These are phyloP conservation scores for Gastrodia elata DNA, from an alignment of 106 monocot species.

Conservation along the genomic window DNA sequence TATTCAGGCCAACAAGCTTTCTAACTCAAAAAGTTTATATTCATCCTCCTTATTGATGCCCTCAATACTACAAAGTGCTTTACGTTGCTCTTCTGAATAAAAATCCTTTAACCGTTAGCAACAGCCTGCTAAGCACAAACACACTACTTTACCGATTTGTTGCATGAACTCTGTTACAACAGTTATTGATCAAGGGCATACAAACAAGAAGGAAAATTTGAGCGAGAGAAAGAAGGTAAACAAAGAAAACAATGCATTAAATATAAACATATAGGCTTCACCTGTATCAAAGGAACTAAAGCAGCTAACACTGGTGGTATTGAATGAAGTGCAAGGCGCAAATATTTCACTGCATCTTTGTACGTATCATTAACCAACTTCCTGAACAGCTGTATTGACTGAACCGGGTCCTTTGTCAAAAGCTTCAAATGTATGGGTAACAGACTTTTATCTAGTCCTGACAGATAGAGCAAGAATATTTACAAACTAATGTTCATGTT, in stretches of 20 bases:
- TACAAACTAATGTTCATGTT: neutral
- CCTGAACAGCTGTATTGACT: slow-evolving; percentile 20
- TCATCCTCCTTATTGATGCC: neutral
- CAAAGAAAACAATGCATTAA: neutral
- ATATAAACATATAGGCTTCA: slow-evolving; percentile 8
- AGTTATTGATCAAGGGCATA: neutral
- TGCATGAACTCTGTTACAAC: neutral
- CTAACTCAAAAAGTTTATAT: neutral
- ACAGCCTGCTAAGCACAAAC: neutral
- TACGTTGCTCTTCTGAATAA: neutral
- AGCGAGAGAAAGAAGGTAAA: neutral
- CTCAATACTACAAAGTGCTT: neutral
- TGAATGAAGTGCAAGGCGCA: slow-evolving; percentile 57
- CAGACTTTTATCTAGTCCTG: slow-evolving; percentile 45
- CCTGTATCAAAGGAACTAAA: slow-evolving; percentile 66
- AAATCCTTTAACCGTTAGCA: neutral
- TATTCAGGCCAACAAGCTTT: neutral
- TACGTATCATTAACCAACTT: slow-evolving; percentile 35
- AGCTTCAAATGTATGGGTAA: slow-evolving; percentile 39
- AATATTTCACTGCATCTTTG: slow-evolving; percentile 46
- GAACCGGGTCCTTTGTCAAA: slow-evolving; percentile 21
- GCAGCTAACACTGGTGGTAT: slow-evolving; percentile 48
- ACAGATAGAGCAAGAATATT: neutral
- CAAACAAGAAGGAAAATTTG: neutral
- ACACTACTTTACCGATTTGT: neutral